Conservation (phyloP, 2,329 filamentous ascomycete species). For the Onygenales sp. region DNA sequence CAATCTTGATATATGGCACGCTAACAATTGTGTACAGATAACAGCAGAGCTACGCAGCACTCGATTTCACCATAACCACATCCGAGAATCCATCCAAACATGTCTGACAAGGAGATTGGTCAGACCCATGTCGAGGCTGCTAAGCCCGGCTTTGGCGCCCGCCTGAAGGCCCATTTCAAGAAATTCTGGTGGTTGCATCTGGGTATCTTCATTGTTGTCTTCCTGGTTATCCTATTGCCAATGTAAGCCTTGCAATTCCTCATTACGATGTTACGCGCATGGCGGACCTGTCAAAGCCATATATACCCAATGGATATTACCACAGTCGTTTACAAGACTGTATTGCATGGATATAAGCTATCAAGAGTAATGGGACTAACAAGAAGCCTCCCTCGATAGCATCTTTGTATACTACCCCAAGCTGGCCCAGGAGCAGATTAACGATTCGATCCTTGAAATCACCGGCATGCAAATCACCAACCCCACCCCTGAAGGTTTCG, state of each 20-base stretch:
- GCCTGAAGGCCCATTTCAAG: constrained; percentile 26
- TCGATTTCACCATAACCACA: background rate
- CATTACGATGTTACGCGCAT: background rate
- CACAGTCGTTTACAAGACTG: too few relatives aligned
- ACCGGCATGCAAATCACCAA: constrained; percentile 42
- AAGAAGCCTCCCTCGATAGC: constrained; percentile 20
- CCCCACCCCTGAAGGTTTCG: constrained; percentile 40
- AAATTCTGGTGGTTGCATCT: constrained; percentile 48
- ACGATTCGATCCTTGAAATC: constrained; percentile 43
- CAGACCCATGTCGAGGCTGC: background rate
- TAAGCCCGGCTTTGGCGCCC: constrained; percentile 18
- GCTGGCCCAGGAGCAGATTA: constrained; percentile 47
- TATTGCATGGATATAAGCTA: too few relatives aligned
- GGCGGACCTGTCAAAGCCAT: too few relatives aligned
- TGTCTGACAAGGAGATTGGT: constrained; percentile 4
- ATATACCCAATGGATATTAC: too few relatives aligned
- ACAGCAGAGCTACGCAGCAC: background rate
- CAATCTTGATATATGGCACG: too few relatives aligned
- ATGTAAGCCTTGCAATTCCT: constrained; percentile 37
- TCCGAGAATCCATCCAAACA: background rate
- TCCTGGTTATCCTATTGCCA: constrained; percentile 46
- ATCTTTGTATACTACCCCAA: constrained; percentile 51
- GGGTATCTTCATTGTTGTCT: constrained; percentile 40
- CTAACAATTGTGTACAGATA: too few relatives aligned
- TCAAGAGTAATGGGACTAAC: background rate